Evolutionary conservation across 768 basidiomycete genomes (phyloP).

Genomic region (Tulasnella sp.): DNA sequence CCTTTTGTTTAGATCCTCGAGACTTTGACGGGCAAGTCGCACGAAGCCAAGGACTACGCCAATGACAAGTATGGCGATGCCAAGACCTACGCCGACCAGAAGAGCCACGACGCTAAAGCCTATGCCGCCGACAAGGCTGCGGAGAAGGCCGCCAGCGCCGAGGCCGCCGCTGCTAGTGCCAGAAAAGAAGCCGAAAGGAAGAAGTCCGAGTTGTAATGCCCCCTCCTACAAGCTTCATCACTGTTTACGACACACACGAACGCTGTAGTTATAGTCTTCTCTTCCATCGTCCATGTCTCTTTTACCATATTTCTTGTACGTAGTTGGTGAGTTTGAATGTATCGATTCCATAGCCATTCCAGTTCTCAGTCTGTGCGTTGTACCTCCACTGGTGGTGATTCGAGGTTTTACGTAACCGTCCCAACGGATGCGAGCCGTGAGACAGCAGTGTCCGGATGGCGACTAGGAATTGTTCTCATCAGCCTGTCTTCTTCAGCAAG

Average conservation of each 20-base stretch:
- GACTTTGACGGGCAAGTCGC: constrained; percentile 6
- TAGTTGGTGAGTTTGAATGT: background rate
- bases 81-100: background rate
- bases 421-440: no score
- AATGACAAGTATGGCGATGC: constrained; percentile 11
- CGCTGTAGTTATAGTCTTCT: constrained; percentile 2
- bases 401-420: no score
- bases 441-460: no score
- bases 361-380: background rate
- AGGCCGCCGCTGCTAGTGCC: background rate
- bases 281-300: background rate
- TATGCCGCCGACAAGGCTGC: constrained; percentile 22
- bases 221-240: background rate
- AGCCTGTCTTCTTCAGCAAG: no score
- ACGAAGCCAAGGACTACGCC: constrained; percentile 22
- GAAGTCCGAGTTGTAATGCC: constrained; percentile 20
- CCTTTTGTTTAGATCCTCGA: constrained; percentile 9
- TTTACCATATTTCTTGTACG: constrained; percentile 1
- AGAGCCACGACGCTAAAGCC: constrained; percentile 4
- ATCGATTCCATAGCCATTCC: background rate
- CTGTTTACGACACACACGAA: background rate
- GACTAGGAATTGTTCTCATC: no score
- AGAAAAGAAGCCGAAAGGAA: constrained; percentile 23
- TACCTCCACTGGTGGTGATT: no score
- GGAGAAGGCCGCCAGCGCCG: constrained; percentile 20